Base-by-base conservation (phyloP, 1,139 yeast genomes). In the Saccharomyces pastorianus region DNA sequence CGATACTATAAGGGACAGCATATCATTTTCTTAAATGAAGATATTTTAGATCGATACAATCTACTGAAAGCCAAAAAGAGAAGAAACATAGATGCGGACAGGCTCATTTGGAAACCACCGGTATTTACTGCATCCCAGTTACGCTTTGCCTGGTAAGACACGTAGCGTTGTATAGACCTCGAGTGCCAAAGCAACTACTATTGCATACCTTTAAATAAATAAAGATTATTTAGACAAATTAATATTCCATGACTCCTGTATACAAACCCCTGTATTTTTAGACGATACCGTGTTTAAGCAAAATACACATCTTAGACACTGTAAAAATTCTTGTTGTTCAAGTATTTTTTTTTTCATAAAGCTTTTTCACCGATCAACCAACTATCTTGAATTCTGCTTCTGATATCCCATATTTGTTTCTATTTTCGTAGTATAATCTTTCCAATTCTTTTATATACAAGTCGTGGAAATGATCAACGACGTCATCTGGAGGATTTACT, bases 1-100 rank as follows among this genome's bases (percentile, higher is more conserved):
- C 80, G 93, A 64, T 93, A 93, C 68, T 91, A 90, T 72, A 90
- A 90, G 68, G 99, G 98, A 14, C 98, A 93, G 71, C 98, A 93
- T 71, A 90, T 93, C 46, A 88, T 93, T 47, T 95, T 91, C 58
- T 72, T 93, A 54, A 91, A 96, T 23, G 96, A 91, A 61, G 95
- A 87, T 53, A 84, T 89, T 14, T 75, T 86, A 72, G 80, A 81
- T 53, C 79, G 87, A 67, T 88, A 90, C 67, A 95, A 91, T 20
- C 84, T 82, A 66, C 72, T 88, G 61, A 79, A 81, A 61, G 80
- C 79, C 64, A 87, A 87, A 73, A 87, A 88, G 71, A 82, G 85
- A 63, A 93, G 88, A 65, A 80, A 83, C 55, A 79, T 93, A 57
- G 91, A 88, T 62, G 85, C 96, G 0, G 71, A 76, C 4, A 81